Conservation (phyloP, 2,329 filamentous ascomycete genomes). For the Nemania bipapillata region DNA sequence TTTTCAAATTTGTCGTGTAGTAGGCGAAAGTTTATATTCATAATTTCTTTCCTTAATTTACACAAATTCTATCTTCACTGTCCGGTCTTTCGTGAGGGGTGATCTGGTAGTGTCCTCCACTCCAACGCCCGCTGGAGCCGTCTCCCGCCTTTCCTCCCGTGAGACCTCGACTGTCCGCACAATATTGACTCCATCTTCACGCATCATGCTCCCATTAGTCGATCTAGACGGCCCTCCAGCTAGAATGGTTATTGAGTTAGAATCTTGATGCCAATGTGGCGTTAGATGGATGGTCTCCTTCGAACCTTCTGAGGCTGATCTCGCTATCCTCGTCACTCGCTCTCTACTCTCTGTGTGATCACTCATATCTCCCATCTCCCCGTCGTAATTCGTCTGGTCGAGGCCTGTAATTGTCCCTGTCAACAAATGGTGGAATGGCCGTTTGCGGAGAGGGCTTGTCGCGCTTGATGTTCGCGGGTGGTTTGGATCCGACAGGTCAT, state of each 20-base stretch:
- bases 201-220: background rate
- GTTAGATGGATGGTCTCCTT: background rate
- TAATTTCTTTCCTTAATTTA: background rate
- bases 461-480: background rate
- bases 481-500: background rate
- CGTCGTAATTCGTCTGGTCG: background rate
- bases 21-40: too few species aligned
- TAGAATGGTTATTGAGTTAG: background rate
- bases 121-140: background rate
- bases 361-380: background rate
- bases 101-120: constrained; percentile 5
- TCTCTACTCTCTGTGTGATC: background rate
- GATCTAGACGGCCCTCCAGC: background rate
- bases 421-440: background rate
- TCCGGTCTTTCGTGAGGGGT: background rate
- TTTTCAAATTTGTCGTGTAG: too few species aligned
- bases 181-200: background rate
- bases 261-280: background rate
- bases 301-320: background rate
- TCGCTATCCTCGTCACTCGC: background rate
- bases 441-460: background rate
- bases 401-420: background rate
- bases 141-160: background rate
- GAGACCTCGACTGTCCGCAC: background rate
- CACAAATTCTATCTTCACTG: background rate